phyloP scores from a whole-genome alignment of 768 basidiomycete genomes.

The Lactarius quietus region DNA sequence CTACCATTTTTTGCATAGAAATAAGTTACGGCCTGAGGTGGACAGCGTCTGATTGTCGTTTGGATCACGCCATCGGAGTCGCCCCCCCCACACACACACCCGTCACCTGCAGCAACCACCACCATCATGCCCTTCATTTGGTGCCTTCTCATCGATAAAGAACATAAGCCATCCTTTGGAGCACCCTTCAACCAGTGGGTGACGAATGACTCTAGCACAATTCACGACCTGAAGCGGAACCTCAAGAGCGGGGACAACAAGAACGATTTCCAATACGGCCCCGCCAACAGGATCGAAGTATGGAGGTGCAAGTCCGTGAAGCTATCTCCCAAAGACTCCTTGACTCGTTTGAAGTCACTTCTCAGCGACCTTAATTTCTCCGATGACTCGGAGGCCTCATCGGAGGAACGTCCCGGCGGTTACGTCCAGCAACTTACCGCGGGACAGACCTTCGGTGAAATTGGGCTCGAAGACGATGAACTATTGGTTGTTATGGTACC shows the following conservation, averaged over 20 bases:
- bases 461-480: neutral
- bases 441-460: neutral
- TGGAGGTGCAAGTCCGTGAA: neutral
- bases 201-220: too few species aligned
- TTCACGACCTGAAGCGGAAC: neutral
- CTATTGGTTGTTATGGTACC: neutral
- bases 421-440: conserved; percentile 7
- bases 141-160: neutral
- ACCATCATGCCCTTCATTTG: neutral
- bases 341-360: neutral
- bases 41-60: too few species aligned
- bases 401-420: neutral
- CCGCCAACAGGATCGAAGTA: neutral
- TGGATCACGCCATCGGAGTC: too few species aligned
- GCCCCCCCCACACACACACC: too few species aligned
- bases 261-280: too few species aligned
- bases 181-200: neutral
- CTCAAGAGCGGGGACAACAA: neutral
- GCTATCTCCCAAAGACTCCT: neutral
- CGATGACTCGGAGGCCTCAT: too few species aligned
- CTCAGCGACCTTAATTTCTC: neutral
- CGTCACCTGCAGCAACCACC: too few species aligned
- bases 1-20: too few species aligned
- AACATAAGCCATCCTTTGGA: neutral
- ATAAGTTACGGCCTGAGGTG: too few species aligned